phyloP scores from a whole-genome alignment of 2,329 filamentous ascomycete genomes.

The Fusarium sp. region DNA sequence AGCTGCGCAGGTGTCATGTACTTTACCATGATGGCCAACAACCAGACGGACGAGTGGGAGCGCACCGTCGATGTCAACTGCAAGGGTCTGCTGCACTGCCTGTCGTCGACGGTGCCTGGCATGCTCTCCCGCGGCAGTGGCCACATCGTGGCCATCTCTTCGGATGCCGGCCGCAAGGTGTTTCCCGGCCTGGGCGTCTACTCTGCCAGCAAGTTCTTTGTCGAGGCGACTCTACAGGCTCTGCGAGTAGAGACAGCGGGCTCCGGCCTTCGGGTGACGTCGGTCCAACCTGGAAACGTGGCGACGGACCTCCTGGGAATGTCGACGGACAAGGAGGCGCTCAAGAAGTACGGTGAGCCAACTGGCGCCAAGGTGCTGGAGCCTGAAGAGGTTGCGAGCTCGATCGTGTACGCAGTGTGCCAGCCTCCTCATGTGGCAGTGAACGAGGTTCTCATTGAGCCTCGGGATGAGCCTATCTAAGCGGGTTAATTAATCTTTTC shows the following conservation, averaged over 20 bases:
- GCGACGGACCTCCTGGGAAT: conserved; percentile 79
- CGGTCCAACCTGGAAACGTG: conserved; percentile 82
- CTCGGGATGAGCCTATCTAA: conserved; percentile 79
- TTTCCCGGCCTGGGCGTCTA: conserved; percentile 87
- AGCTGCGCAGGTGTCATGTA: conserved; percentile 89
- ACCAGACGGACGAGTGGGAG: conserved; percentile 80
- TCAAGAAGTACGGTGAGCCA: conserved; percentile 83
- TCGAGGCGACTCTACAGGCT: conserved; percentile 82
- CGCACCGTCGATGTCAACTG: conserved; percentile 88
- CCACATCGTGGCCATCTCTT: conserved; percentile 85
- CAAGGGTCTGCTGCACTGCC: conserved; percentile 81
- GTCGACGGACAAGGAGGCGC: conserved; percentile 79
- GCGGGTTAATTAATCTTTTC: conserved; percentile 1
- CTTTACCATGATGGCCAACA: conserved; percentile 88
- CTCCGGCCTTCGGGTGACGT: conserved; percentile 77
- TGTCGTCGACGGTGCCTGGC: conserved; percentile 75
- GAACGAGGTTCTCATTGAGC: conserved; percentile 85
- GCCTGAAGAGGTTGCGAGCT: conserved; percentile 76
- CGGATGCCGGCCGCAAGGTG: conserved; percentile 83
- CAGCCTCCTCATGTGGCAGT: conserved; percentile 82
- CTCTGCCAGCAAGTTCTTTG: conserved; percentile 87
- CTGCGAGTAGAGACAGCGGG: conserved; percentile 82
- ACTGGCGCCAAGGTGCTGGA: conserved; percentile 81
- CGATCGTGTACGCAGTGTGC: conserved; percentile 79
- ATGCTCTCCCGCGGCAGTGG: conserved; percentile 78